Conservation (phyloP, 305 asterid species). For the Fraxinus albicans region DNA sequence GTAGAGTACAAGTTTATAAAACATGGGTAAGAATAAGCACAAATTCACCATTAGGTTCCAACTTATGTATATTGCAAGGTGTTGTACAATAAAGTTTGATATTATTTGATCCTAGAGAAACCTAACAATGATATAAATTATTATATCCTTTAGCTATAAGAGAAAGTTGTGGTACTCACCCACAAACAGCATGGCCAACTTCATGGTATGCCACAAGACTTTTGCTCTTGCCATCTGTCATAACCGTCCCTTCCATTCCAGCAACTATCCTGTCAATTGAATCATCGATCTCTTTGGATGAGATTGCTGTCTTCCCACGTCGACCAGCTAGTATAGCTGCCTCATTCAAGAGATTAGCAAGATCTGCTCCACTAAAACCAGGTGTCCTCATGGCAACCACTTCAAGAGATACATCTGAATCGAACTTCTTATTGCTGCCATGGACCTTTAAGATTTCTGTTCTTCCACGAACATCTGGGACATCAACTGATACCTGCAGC, state of each 20-base stretch:
- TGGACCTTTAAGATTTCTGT: conserved; percentile 61
- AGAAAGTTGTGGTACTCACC: conserved; percentile 45
- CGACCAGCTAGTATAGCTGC: conserved; percentile 97
- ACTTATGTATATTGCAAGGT: not conserved
- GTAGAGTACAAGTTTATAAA: not conserved
- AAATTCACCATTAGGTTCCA: not conserved
- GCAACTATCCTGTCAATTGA: conserved; percentile 93
- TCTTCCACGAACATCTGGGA: conserved; percentile 72
- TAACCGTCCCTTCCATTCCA: conserved; percentile 93
- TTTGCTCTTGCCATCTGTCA: conserved; percentile 99
- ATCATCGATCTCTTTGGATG: conserved; percentile 90
- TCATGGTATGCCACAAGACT: conserved; percentile 96
- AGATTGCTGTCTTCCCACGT: conserved; percentile 74
- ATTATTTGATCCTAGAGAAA: not conserved
- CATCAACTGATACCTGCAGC: conserved; percentile 69
- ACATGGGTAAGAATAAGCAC: not conserved
- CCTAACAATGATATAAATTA: not conserved
- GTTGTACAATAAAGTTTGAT: not conserved
- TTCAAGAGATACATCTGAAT: conserved; percentile 78
- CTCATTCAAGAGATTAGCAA: conserved; percentile 93
- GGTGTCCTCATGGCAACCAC: conserved; percentile 91
- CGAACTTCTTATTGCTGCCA: conserved; percentile 1
- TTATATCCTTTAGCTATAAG: not conserved
- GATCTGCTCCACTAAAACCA: conserved; percentile 96
- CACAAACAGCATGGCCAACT: conserved; percentile 97